Base-by-base conservation (phyloP, 2,329 filamentous ascomycete species). In the Gyromitra esculenta region DNA sequence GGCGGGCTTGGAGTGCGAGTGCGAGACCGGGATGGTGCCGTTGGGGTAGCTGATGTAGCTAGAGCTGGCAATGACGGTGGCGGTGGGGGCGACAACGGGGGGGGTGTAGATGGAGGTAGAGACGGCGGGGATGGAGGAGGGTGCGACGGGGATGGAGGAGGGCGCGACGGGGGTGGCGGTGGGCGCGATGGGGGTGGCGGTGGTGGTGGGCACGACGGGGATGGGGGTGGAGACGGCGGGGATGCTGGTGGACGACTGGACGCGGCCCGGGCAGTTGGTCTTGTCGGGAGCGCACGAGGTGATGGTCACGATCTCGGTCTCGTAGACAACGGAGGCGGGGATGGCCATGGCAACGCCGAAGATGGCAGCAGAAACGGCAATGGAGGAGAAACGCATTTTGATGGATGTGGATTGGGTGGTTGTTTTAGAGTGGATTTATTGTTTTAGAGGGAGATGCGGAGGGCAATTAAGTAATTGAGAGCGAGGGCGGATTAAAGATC, bases 311-410 rank as follows among this genome's bases (percentile, higher is more conserved):
- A 87, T 85, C 82, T 89, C 85, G 79, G 87, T 89, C 82, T 85
- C 84, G 86, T 87, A 89, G 84, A 89, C 84, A 81, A 87, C 86
- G 75, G 83, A 82, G 52, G 77, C 76, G 75, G 85, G 84, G 80
- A 82, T 81, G 81, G 86, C 87, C 80, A 85, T 80, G 80, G 82
- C 85, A 81, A 84, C 85, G 80, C 85, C 86, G 81, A 89, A 85
- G 82, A 87, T 82, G 80, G 85, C 85, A 63, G 73, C 78, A 18
- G 76, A 76, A 82, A 85, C 81, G 81, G 87, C 82, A 76, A 86
- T 82, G 72, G 84, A 79, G 77, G 83, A 81, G 87, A 89, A 89
- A 88, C 87, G 87, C 88, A 90, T 90, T 82, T 89, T 90, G 88
- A 86, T 67, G 71, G 65, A 72, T 78, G 56, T 62, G 11, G 78